A percentile compares a stretch with the other conserved stretches of the same genome.
Conservation (phyloP, 768 basidiomycete genomes). For the Tricholoma sp. region DNA sequence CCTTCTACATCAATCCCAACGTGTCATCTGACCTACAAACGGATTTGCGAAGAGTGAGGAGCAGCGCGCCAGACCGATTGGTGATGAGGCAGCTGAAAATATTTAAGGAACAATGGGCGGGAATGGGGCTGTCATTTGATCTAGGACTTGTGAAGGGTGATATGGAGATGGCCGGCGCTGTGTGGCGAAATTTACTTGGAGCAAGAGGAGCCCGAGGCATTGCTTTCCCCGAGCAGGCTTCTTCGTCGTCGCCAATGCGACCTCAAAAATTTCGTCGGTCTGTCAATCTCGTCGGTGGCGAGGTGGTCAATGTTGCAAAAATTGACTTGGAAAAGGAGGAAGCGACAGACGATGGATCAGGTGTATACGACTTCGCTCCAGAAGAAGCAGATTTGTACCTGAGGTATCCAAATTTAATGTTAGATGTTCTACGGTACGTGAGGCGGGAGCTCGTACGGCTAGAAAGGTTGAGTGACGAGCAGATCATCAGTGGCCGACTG, state of each 20-base stretch:
- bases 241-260: conserved; percentile 8
- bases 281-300: conserved; percentile 67
- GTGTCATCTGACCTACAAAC: conserved; percentile 14
- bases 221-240: conserved; percentile 28
- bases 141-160: conserved; percentile 73
- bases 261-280: conserved; percentile 46
- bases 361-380: conserved; percentile 66
- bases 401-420: conserved; percentile 70
- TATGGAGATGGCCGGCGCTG: conserved; percentile 75
- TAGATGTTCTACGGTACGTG: conserved; percentile 62
- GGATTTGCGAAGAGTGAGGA: conserved; percentile 18
- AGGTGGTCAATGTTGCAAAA: conserved; percentile 55
- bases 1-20: conserved; percentile 46
- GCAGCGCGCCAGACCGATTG: conserved; percentile 67
- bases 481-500: conserved; percentile 35
- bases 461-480: conserved; percentile 44
- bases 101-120: conserved; percentile 88
- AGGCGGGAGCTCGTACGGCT: conserved; percentile 69
- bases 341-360: conserved; percentile 57
- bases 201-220: conserved; percentile 78
- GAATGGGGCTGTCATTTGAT: conserved; percentile 75
- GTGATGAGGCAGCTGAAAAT: conserved; percentile 88
- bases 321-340: conserved; percentile 57
- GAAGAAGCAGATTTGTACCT: conserved; percentile 64
- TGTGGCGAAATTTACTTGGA: conserved; percentile 91